phyloP scores from a whole-genome alignment of 179 eudicot species.

The Heliamphora pulchella region DNA sequence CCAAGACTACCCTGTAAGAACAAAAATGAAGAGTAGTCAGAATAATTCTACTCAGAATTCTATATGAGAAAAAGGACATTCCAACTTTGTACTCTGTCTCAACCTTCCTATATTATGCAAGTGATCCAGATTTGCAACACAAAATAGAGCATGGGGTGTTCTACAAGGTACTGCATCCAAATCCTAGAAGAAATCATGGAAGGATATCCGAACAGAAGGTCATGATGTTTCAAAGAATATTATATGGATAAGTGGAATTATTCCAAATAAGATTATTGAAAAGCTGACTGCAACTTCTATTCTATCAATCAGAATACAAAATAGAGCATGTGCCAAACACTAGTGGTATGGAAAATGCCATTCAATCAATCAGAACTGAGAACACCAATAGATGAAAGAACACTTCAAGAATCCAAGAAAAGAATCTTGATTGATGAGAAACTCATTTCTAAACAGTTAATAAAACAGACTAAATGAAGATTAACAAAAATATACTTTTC shows the following conservation, averaged over 20 bases:
- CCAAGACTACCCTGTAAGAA: conserved; percentile 32
- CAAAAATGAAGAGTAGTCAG: conserved; percentile 9
- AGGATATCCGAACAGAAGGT: background rate
- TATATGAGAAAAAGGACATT: background rate
- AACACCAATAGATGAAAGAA: background rate
- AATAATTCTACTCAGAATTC: conserved; percentile 11
- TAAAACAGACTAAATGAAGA: background rate
- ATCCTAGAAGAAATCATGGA: background rate
- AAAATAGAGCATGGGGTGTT: background rate
- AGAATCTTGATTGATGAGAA: background rate
- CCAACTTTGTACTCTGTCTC: background rate
- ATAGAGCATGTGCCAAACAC: too few species aligned
- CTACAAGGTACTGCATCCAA: background rate
- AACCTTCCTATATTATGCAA: background rate
- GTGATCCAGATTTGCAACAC: background rate
- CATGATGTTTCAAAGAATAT: conserved; percentile 7
- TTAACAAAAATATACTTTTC: background rate
- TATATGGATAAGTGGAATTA: background rate
- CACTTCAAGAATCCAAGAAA: background rate
- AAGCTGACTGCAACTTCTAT: too few species aligned
- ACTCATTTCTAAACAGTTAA: background rate
- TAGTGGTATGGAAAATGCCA: background rate
- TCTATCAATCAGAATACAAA: too few species aligned
- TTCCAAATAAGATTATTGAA: conserved; percentile 1
- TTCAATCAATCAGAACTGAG: background rate